Percentiles rank a stretch among this genome's conserved stretches.
Conservation (phyloP, 306 rosid genomes). For the Oemleria cerasiformis region DNA sequence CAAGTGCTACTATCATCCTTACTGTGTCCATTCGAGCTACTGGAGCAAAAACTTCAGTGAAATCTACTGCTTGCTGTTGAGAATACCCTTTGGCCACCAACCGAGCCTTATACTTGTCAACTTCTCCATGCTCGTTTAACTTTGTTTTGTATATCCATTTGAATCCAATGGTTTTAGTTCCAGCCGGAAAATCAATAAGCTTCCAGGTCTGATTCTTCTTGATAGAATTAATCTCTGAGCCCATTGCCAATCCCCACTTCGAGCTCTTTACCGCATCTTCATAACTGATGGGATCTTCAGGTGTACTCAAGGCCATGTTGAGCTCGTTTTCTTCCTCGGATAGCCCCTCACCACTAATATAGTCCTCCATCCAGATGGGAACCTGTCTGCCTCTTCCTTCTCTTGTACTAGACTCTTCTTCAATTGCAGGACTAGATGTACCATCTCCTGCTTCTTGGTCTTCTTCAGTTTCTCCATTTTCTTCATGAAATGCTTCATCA, state of each 20-base stretch:
- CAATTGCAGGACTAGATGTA: no score
- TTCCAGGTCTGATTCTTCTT: slow-evolving; percentile 9
- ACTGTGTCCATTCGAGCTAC: background rate
- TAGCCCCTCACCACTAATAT: slow-evolving; percentile 5
- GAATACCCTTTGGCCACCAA: background rate
- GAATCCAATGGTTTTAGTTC: background rate
- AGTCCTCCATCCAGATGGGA: background rate
- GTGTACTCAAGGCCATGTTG: background rate
- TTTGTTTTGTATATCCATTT: no score
- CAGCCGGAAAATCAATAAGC: background rate
- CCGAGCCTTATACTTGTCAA: no score
- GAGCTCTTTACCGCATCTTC: background rate
- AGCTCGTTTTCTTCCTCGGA: background rate
- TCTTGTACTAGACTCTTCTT: background rate
- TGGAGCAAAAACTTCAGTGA: no score
- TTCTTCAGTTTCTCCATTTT: no score
- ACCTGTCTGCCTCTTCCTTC: background rate
- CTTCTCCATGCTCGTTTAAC: no score
- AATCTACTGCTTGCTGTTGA: slow-evolving; percentile 3
- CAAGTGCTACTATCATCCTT: background rate
- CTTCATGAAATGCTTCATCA: no score
- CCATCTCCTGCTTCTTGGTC: background rate
- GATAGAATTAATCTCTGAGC: background rate
- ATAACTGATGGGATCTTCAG: background rate
- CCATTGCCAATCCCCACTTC: slow-evolving; percentile 1